phyloP scores from a whole-genome alignment of 2,329 filamentous ascomycete species.

The Leptographium flavum region DNA sequence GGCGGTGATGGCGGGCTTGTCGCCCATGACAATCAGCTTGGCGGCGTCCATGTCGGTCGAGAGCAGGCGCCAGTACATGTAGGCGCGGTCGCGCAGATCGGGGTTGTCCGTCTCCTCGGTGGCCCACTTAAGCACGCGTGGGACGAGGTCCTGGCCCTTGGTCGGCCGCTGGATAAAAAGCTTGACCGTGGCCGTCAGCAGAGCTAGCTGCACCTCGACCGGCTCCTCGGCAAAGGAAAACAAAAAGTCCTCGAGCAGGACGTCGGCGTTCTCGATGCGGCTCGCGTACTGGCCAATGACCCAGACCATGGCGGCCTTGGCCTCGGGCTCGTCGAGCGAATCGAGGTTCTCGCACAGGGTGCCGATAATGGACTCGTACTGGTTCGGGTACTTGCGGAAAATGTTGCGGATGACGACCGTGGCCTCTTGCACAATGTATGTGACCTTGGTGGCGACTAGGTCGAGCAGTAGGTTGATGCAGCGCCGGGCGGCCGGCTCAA shows the following conservation, averaged over 20 bases:
- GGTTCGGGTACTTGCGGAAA: conserved; percentile 97
- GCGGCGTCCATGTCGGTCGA: conserved; percentile 83
- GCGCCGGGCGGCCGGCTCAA: conserved; percentile 77
- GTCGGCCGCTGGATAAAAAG: conserved; percentile 94
- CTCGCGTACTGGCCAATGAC: conserved; percentile 97
- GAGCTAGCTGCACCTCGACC: conserved; percentile 85
- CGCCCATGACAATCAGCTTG: conserved; percentile 85
- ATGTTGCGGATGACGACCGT: conserved; percentile 98
- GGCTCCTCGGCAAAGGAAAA: conserved; percentile 90
- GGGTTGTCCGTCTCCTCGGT: conserved; percentile 99
- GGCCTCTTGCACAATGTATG: conserved; percentile 96
- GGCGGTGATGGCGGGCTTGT: conserved; percentile 90
- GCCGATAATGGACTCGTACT: conserved; percentile 95
- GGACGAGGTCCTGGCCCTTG: conserved; percentile 84
- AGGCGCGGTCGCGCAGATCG: conserved; percentile 85
- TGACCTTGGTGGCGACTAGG: conserved; percentile 92
- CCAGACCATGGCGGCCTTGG: conserved; percentile 98
- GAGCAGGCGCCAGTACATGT: conserved; percentile 98
- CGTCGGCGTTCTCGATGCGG: conserved; percentile 92
- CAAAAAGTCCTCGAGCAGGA: conserved; percentile 84
- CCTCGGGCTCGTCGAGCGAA: conserved; percentile 91
- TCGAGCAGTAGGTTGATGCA: conserved; percentile 91
- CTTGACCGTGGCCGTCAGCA: conserved; percentile 93
- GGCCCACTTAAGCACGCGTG: conserved; percentile 93
- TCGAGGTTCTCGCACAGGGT: conserved; percentile 93